These are phyloP conservation scores for Pichia scutulata DNA, from an alignment of 805 yeast species.

Conservation along the genomic window DNA sequence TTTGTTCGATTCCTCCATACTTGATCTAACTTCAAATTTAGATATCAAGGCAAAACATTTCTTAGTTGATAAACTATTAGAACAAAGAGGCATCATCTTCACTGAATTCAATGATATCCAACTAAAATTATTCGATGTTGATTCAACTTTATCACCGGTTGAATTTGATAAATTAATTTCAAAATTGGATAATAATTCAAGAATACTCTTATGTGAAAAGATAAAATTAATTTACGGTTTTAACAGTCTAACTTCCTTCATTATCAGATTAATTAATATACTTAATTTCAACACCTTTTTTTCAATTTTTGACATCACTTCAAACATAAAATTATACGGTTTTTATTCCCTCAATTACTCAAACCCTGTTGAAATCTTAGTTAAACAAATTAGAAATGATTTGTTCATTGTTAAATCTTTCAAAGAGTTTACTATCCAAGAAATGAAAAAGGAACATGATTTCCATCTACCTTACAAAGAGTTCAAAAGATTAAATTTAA, in stretches of 20 bases:
- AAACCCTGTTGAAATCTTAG: slow-evolving; percentile 25
- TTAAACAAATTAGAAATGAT: slow-evolving; percentile 26
- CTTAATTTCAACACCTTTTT: slow-evolving; percentile 22
- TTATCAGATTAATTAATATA: slow-evolving; percentile 17
- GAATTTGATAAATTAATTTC: slow-evolving; percentile 19
- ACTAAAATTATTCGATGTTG: slow-evolving; percentile 24
- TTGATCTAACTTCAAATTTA: not conserved
- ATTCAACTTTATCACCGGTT: slow-evolving; percentile 17
- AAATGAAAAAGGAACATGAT: slow-evolving; percentile 27
- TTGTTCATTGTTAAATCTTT: slow-evolving; percentile 25
- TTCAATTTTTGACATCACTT: slow-evolving; percentile 26
- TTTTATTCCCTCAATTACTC: slow-evolving; percentile 22
- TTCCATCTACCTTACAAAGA: slow-evolving; percentile 28
- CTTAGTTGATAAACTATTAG: slow-evolving; percentile 12
- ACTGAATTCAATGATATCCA: slow-evolving; percentile 23
- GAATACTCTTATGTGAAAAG: slow-evolving; percentile 21
- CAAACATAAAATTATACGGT: slow-evolving; percentile 26
- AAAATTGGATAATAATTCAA: slow-evolving; percentile 13
- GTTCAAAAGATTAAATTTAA: slow-evolving; percentile 22
- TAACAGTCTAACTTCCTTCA: slow-evolving; percentile 18
- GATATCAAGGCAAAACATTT: slow-evolving; percentile 8
- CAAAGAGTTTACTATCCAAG: slow-evolving; percentile 24
- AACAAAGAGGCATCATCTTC: slow-evolving; percentile 22
- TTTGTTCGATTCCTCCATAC: slow-evolving; percentile 5
- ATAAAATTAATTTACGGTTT: slow-evolving; percentile 23